Evolutionary conservation across 768 basidiomycete species (phyloP).

Genomic region (Gloeostereum incarnatum): DNA sequence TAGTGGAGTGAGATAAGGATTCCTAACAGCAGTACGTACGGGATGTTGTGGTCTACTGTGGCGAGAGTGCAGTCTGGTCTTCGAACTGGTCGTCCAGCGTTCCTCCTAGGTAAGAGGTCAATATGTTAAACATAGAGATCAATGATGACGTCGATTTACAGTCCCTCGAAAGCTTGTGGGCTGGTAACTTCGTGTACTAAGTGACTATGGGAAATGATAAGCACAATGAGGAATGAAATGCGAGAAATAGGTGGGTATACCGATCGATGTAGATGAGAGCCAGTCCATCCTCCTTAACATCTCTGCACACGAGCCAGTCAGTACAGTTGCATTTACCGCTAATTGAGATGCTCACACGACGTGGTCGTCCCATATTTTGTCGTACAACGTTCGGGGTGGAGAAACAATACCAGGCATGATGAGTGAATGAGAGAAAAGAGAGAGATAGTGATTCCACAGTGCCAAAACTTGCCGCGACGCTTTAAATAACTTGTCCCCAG

Average conservation of each 20-base stretch:
- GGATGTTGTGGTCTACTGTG: conserved; percentile 84
- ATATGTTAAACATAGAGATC: conserved; percentile 1
- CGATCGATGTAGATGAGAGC: conserved; percentile 81
- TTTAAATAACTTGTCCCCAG: not conserved
- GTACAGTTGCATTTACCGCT: not conserved
- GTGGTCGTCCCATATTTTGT: conserved; percentile 98
- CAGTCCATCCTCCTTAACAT: conserved; percentile 65
- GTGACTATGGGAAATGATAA: conserved; percentile 24
- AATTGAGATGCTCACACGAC: conserved; percentile 53
- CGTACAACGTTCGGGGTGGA: conserved; percentile 84
- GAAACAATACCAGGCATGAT: conserved; percentile 30
- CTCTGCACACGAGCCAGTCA: conserved; percentile 26
- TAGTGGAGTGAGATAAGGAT: conserved; percentile 1
- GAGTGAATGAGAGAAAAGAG: not conserved
- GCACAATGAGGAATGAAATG: not conserved
- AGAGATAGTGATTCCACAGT: conserved; percentile 1
- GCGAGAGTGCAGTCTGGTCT: conserved; percentile 85
- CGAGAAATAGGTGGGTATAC: conserved; percentile 23
- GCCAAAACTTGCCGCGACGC: not conserved
- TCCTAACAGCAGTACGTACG: conserved; percentile 39
- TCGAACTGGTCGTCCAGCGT: conserved; percentile 68
- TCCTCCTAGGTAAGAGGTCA: conserved; percentile 34
- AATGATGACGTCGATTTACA: conserved; percentile 36
- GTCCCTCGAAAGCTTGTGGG: conserved; percentile 86
- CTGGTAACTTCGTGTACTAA: conserved; percentile 90